phyloP scores from a whole-genome alignment of 2,329 filamentous ascomycete species.

The Coniochaeta ligniaria region DNA sequence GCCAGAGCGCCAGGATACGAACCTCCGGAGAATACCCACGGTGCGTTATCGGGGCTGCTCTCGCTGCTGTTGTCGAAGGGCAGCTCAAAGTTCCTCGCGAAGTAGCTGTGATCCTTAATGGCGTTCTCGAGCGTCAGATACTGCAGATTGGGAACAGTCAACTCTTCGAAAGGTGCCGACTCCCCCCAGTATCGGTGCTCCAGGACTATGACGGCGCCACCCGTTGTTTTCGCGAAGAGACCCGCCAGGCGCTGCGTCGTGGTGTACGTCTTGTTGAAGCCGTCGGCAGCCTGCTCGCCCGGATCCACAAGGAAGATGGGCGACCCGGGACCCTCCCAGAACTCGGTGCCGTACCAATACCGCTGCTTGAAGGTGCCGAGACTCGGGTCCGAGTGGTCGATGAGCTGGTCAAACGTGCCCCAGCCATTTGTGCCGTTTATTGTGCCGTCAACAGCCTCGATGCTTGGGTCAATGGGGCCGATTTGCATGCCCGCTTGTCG shows the following conservation, averaged over 20 bases:
- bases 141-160: constrained; percentile 25
- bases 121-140: constrained; percentile 29
- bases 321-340: constrained; percentile 25
- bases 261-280: constrained; percentile 17
- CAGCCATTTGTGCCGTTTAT: constrained; percentile 1
- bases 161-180: constrained; percentile 22
- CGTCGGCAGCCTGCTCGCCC: constrained; percentile 22
- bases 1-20: constrained; percentile 46
- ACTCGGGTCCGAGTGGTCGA: constrained; percentile 25
- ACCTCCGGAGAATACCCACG: constrained; percentile 46
- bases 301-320: constrained; percentile 29
- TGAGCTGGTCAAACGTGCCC: constrained; percentile 23
- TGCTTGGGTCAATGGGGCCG: constrained; percentile 2
- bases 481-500: constrained; percentile 1
- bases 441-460: neutral
- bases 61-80: constrained; percentile 37
- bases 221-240: constrained; percentile 38
- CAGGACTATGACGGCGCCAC: constrained; percentile 32
- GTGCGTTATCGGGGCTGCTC: constrained; percentile 37
- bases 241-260: constrained; percentile 20
- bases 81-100: constrained; percentile 34
- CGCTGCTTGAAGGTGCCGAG: constrained; percentile 28
- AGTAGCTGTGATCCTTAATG: constrained; percentile 27
- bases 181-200: constrained; percentile 32
- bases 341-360: constrained; percentile 27